phyloP scores from a whole-genome alignment of 1,139 yeast species.

The Geotrichum europaeum region DNA sequence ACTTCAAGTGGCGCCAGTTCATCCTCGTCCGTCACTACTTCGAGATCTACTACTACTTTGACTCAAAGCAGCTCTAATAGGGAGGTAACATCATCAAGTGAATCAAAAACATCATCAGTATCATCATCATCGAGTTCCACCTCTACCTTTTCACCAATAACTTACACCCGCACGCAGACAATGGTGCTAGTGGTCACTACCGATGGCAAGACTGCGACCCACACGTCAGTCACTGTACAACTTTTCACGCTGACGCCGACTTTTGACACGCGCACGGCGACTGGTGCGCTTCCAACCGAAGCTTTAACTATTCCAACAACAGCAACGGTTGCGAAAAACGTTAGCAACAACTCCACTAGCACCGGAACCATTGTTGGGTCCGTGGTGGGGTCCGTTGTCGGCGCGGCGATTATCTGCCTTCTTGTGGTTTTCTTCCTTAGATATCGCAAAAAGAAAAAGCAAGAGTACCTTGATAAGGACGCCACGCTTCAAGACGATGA shows the following conservation, averaged over 20 bases:
- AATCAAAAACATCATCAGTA: background rate
- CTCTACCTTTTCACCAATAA: background rate
- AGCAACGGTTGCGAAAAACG: slow-evolving; percentile 7
- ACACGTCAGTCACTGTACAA: slow-evolving; percentile 11
- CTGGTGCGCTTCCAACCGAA: slow-evolving; percentile 10
- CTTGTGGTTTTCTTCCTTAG: slow-evolving; percentile 22
- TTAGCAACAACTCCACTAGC: slow-evolving; percentile 5
- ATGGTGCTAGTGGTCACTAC: slow-evolving; percentile 10
- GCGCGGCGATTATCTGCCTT: slow-evolving; percentile 30
- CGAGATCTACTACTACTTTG: too few relatives aligned
- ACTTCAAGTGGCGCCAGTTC: too few relatives aligned
- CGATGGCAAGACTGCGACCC: slow-evolving; percentile 12
- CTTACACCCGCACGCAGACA: slow-evolving; percentile 17
- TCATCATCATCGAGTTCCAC: background rate
- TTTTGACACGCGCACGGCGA: slow-evolving; percentile 16
- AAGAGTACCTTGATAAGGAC: background rate
- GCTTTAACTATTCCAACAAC: slow-evolving; percentile 4
- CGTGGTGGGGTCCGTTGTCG: slow-evolving; percentile 42
- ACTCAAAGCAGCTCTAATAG: too few relatives aligned
- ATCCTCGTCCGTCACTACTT: too few relatives aligned
- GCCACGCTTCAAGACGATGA: background rate
- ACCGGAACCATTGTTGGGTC: slow-evolving; percentile 41
- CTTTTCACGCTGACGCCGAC: slow-evolving; percentile 17
- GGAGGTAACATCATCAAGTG: too few relatives aligned
- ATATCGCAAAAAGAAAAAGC: slow-evolving; percentile 15